A percentile compares a stretch with the other conserved stretches of the same genome.
Conservation (phyloP, 2,329 filamentous ascomycete genomes). For the Biscogniauxia marginata region DNA sequence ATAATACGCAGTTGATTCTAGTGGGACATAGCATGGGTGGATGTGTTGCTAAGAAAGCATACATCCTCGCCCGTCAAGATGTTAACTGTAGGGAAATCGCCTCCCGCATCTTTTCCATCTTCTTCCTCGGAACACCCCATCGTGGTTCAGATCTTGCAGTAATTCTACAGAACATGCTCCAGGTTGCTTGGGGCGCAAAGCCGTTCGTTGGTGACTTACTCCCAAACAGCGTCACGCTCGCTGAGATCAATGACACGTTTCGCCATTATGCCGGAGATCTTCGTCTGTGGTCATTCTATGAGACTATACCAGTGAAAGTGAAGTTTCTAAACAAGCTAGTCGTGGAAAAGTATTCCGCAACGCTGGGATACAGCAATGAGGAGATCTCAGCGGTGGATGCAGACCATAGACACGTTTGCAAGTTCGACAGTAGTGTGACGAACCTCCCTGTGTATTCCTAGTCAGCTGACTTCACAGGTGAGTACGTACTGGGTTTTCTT, state of each 20-base stretch:
- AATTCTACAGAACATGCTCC: slow-evolving; percentile 37
- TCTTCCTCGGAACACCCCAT: slow-evolving; percentile 43
- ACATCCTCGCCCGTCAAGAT: slow-evolving; percentile 35
- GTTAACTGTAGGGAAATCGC: slow-evolving; percentile 28
- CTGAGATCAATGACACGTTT: slow-evolving; percentile 45
- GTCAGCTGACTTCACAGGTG: too few species aligned
- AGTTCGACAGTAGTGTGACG: slow-evolving; percentile 34
- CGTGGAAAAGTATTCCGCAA: slow-evolving; percentile 30
- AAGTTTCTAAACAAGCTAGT: slow-evolving; percentile 31
- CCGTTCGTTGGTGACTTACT: slow-evolving; percentile 40
- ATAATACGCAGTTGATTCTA: slow-evolving; percentile 38
- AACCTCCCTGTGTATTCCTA: too few species aligned
- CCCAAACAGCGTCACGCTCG: slow-evolving; percentile 34
- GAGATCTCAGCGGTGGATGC: slow-evolving; percentile 32
- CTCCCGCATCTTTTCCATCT: slow-evolving; percentile 32
- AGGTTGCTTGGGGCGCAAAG: slow-evolving; percentile 31
- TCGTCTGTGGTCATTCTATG: slow-evolving; percentile 45
- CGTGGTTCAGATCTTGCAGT: slow-evolving; percentile 38
- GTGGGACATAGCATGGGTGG: slow-evolving; percentile 49
- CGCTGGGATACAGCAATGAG: slow-evolving; percentile 28
- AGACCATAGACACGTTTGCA: slow-evolving; percentile 37
- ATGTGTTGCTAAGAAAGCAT: slow-evolving; percentile 37
- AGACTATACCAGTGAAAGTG: slow-evolving; percentile 35
- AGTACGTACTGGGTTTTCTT: too few species aligned
- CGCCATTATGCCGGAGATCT: slow-evolving; percentile 37